Evolutionary conservation across 164 flowering plant species (phyloP), one percentile per base, ranked within the genome.

Genomic region (grape (Vitis vinifera)): DNA sequence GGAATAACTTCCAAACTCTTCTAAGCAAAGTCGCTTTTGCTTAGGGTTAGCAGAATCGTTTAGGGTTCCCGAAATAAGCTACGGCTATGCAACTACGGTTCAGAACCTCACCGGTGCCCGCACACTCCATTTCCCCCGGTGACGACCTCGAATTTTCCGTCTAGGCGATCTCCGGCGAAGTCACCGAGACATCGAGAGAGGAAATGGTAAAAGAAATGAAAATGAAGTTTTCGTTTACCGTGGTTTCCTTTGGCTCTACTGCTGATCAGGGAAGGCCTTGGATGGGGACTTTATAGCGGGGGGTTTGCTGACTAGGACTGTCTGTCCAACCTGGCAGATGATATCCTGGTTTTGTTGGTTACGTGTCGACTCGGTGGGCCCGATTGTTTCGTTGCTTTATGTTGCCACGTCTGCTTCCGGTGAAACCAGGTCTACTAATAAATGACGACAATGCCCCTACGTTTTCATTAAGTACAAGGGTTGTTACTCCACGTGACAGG

Each of bases 1-100:
- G 73, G 84, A 76, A 84, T 84, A 78, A 82, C 88, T 82, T 84
- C 68, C 44, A 77, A 81, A 73, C 74, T 64, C 73, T 55, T 79
- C 85, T 19, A 81, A 72, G 71, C 55, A 55, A 67, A 57, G 72
- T 64, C 66, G 70, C 76, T 76, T 74, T 75, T 68, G 76, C 80
- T 76, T 78, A 61, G 66, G 69, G 62, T 57, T 77, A 50, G 37
- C 9, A 63, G 31, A 51, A 44, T 31, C 57, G 48, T 47, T 67
- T 69, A 65, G 65, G 11, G 44, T 19, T 19, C 63, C 70, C 61
- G 61, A 68, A 60, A 55, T 57, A 76, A 67, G 64, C 66, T 57
- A 67, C 58, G 63, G 63, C 51, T 37, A 37, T 3, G 44, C 44
- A 37, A 37, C 7, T 3, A 16, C 48, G 69, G 44, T 37, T 37